A percentile compares a stretch with the other conserved stretches of the same genome.
Evolutionary conservation across 2,329 filamentous ascomycete species (phyloP).

Genomic region (Aspergillus udagawae): DNA sequence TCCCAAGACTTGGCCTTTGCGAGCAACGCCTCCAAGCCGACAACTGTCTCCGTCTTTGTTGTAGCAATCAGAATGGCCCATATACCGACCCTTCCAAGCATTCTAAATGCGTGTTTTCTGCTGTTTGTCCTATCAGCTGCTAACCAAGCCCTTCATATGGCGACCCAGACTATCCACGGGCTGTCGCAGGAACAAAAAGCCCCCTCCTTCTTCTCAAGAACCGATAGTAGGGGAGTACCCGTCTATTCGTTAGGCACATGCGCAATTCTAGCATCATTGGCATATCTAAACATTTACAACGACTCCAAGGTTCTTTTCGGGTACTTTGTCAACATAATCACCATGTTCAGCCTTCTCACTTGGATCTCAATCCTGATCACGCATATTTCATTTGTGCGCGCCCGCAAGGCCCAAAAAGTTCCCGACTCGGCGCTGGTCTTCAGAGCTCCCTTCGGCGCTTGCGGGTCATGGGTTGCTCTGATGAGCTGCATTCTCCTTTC

Average conservation of each 20-base stretch:
- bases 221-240: slow-evolving; percentile 66
- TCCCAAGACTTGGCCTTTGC: slow-evolving; percentile 52
- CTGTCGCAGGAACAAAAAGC: slow-evolving; percentile 69
- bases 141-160: slow-evolving; percentile 73
- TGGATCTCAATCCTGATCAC: slow-evolving; percentile 66
- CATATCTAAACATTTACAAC: slow-evolving; percentile 60
- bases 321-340: slow-evolving; percentile 64
- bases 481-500: slow-evolving; percentile 68
- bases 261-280: slow-evolving; percentile 59
- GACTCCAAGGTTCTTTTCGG: slow-evolving; percentile 55
- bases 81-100: slow-evolving; percentile 60
- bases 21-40: slow-evolving; percentile 39
- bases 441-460: slow-evolving; percentile 65
- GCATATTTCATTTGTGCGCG: slow-evolving; percentile 63
- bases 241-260: slow-evolving; percentile 61
- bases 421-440: slow-evolving; percentile 56
- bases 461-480: slow-evolving; percentile 64
- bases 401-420: slow-evolving; percentile 57
- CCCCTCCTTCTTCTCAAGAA: slow-evolving; percentile 65
- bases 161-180: slow-evolving; percentile 66
- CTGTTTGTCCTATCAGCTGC: slow-evolving; percentile 71
- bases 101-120: slow-evolving; percentile 69
- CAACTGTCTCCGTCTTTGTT: slow-evolving; percentile 67
- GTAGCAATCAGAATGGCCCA: slow-evolving; percentile 63
- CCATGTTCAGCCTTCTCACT: slow-evolving; percentile 61